Evolutionary conservation across 2,329 filamentous ascomycete genomes (phyloP), one percentile per base, ranked within the genome.

Genomic region (Zalaria sp.): DNA sequence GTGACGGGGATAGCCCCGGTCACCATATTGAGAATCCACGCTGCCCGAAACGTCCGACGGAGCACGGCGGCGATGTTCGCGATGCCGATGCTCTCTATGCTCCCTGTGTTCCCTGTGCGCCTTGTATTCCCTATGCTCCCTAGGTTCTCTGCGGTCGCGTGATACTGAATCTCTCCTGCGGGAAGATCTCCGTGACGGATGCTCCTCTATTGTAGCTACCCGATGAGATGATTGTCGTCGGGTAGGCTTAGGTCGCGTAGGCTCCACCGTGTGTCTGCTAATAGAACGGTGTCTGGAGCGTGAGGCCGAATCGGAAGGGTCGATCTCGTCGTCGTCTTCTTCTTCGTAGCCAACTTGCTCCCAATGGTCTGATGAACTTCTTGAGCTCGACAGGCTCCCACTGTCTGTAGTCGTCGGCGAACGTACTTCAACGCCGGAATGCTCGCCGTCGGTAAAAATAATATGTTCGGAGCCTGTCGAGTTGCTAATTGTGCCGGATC

Each of bases 291-390:
- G 50, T 37, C 59, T 56, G 3, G 65, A 61, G 37, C 63, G 59
- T 18, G 67, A 70, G 25, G 66, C 67, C 26, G 66, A 69, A 52
- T 71, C 67, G n/a, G 61, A 66, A 26, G 66, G 66, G 25, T 64
- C 60, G 49, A 71, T 64, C 41, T 65, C 63, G 60, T 65, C 59
- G 27, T 50, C 55, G 36, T 56, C 63, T 42, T 65, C 63, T 60
- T 65, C 59, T 26, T 50, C 55, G 36, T 56, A 53, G 43, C 58
- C 54, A 47, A 58, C 53, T 51, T 56, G 57, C 27, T 56, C 53
- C 39, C 60, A 55, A 26, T 57, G 57, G 42, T 57, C 57, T 36
- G 45, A 42, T 10, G 35, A 36, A 8, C 11, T 11, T 8, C 10
- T 25, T 26, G 11, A 11, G 26, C 36, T 38, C 25, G 36, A 38